Evolutionary conservation across 768 basidiomycete species (phyloP), one percentile per base, ranked within the genome.

Genomic region (Favolaschia claudopus): DNA sequence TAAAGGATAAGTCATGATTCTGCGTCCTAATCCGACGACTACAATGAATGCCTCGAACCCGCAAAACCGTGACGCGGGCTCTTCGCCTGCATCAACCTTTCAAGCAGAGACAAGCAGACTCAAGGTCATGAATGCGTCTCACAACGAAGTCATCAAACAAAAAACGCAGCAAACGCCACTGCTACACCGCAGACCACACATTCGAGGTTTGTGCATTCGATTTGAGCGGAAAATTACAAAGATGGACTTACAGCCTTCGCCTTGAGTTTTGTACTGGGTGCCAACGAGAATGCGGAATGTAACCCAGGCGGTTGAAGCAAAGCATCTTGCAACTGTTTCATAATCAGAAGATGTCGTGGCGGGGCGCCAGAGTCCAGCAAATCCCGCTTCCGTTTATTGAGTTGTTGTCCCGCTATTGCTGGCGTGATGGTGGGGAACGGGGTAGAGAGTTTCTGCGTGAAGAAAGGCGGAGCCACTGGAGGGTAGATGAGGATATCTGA

Each of bases 171-270:
- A 12, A 12, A 27, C 5, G 14, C 19, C 25, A 3, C 8, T 28
- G 25, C 22, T 6, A 17, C 15, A 34, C 7, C 7, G 28, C 15
- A 47, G 13, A 32, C 5, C 45, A 5, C 34, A n/a, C n/a, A n/a
- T n/a, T n/a, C n/a, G n/a, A n/a, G n/a, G n/a, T n/a, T n/a, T n/a
- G n/a, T n/a, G n/a, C n/a, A n/a, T 13, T 22, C 17, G 22, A 38
- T 27, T 14, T 10, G n/a, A 25, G 3, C 24, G 22, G 34, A 12
- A 43, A 13, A 42, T 12, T 10, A 33, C 15, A 13, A 33, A 8
- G 17, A 24, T 31, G 19, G n/a, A 64, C 63, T 38, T 27, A 64
- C 63, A 9, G 54, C 49, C 29, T 64, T 64, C 32, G 55, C 58
- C 43, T 57, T 60, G 44, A 57, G 43, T 39, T 64, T 64, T 15